Percentiles rank a stretch among this genome's conserved stretches.
phyloP scores from a whole-genome alignment of 139 green algal species.

The Tetradesmus lagerheimii region DNA sequence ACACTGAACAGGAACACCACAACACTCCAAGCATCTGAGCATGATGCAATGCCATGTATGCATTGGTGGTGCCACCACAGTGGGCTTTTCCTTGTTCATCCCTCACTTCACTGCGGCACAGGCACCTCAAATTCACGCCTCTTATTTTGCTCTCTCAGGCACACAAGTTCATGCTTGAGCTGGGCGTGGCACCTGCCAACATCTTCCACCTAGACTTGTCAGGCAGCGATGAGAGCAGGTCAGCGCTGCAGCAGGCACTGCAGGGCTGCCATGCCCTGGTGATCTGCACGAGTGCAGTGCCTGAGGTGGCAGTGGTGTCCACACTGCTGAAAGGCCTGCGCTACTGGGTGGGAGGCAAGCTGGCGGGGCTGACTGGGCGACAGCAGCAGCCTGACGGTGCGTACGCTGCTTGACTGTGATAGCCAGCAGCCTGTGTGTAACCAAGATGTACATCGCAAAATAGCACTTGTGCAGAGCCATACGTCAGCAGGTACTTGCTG shows the following conservation, averaged over 20 bases:
- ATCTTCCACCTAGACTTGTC: constrained; percentile 1
- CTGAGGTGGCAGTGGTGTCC: constrained; percentile 17
- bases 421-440: no score
- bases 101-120: background rate
- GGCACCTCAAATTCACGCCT: no score
- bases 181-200: constrained; percentile 22
- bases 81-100: background rate
- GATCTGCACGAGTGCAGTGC: constrained; percentile 41
- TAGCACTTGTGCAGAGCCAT: no score
- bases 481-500: no score
- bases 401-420: no score
- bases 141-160: background rate
- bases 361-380: background rate
- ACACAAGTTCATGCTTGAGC: constrained; percentile 9
- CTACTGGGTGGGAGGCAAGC: background rate
- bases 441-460: no score
- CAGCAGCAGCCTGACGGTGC: background rate
- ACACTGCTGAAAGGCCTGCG: background rate
- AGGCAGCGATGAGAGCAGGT: background rate
- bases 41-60: no score
- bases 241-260: constrained; percentile 5
- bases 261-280: constrained; percentile 20
- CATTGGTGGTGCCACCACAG: background rate
- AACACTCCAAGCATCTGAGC: no score
- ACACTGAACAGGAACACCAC: no score